Evolutionary conservation across 2,329 filamentous ascomycete genomes (phyloP).

Genomic region (Cordyceps sp.): DNA sequence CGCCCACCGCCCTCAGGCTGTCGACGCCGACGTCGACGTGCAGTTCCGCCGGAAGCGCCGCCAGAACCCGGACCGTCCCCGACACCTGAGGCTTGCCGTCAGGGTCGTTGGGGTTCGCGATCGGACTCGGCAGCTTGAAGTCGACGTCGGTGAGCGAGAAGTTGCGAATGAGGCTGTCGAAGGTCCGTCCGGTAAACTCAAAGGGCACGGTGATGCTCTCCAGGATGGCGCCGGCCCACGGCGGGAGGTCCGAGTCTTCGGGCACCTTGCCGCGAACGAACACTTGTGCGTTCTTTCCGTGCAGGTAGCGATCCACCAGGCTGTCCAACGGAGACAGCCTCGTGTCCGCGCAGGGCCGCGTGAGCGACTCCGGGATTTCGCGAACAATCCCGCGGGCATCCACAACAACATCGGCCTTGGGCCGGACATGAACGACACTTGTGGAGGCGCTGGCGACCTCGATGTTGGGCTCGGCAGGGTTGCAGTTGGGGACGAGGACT

Average conservation of each 20-base stretch:
- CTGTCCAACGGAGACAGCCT: conserved; percentile 70
- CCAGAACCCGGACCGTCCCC: conserved; percentile 64
- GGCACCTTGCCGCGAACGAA: conserved; percentile 67
- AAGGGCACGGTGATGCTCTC: conserved; percentile 70
- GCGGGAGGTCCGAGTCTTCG: conserved; percentile 50
- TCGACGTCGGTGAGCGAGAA: conserved; percentile 77
- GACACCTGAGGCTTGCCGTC: conserved; percentile 64
- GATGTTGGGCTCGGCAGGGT: conserved; percentile 54
- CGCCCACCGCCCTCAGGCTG: conserved; percentile 56
- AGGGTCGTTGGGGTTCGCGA: conserved; percentile 58
- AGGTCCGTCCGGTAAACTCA: conserved; percentile 64
- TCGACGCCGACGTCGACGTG: conserved; percentile 71
- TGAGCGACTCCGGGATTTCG: conserved; percentile 58
- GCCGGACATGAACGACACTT: conserved; percentile 46
- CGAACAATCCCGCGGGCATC: conserved; percentile 57
- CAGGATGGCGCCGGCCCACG: conserved; percentile 69
- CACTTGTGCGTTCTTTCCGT: conserved; percentile 60
- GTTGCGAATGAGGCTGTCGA: conserved; percentile 72
- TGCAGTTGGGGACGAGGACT: conserved; percentile 71
- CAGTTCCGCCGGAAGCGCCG: conserved; percentile 69
- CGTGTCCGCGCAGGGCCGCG: conserved; percentile 56
- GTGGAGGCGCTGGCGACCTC: conserved; percentile 63
- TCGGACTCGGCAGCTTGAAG: conserved; percentile 68
- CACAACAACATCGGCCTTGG: conserved; percentile 49
- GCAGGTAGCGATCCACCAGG: conserved; percentile 66